These are phyloP conservation scores for Silybum marianum DNA, from an alignment of 129 eudicot genomes.

Conservation along the genomic window DNA sequence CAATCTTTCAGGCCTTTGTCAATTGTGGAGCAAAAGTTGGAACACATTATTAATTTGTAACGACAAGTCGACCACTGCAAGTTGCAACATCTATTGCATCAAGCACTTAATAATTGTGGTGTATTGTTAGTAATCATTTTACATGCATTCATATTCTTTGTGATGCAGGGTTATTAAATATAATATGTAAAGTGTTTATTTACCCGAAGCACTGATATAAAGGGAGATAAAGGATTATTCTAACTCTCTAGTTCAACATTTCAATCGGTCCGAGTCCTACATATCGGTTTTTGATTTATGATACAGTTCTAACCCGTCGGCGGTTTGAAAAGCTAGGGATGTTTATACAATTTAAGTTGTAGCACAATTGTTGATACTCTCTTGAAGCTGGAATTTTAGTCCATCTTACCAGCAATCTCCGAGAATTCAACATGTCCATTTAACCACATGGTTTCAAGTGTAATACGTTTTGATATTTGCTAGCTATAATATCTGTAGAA, in stretches of 20 bases:
- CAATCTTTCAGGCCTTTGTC: neutral
- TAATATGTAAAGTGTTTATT: neutral
- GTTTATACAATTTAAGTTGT: neutral
- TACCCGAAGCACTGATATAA: neutral
- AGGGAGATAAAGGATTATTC: neutral
- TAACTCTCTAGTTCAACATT: neutral
- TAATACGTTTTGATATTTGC: neutral
- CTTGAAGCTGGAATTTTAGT: neutral
- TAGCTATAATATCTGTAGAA: constrained; percentile 11
- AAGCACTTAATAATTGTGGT: neutral
- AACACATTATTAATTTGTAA: neutral
- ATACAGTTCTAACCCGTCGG: neutral
- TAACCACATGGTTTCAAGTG: neutral
- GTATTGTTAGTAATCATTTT: neutral
- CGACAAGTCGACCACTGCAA: neutral
- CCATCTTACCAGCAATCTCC: neutral
- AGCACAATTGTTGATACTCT: constrained; percentile 4
- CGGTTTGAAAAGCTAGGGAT: neutral
- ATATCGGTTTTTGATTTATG: neutral
- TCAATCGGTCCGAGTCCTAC: neutral
- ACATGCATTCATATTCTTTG: neutral
- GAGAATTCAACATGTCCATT: neutral
- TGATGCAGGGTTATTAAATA: neutral
- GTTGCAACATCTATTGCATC: neutral
- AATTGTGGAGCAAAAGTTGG: neutral